Evolutionary conservation across 1,284 basidiomycete species (phyloP), one percentile per base, ranked within the genome.

Genomic region (Bjerkandera adusta): DNA sequence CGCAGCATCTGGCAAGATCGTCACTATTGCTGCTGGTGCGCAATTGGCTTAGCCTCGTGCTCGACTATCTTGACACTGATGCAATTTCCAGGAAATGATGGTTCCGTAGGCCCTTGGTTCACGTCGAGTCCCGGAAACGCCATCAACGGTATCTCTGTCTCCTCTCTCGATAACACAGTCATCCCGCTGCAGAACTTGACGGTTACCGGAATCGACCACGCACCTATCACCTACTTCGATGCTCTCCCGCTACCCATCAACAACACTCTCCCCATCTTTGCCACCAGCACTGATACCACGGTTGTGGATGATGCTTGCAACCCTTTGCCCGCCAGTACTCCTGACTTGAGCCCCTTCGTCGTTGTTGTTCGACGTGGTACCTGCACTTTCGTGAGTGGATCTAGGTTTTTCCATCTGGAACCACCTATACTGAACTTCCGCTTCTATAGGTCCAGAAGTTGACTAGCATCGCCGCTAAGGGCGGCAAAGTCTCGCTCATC

Each of bases 331-430:
- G 70, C 68, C 29, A 61, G 52, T 34, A 81, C 75, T 0, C 80
- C 79, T 0, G 71, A 81, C 56, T 67, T 84, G 3, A 71, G 73
- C 5, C 52, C 55, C 1, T 74, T 66, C 39, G 55, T 80, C 10
- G 74, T 75, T 3, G 53, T 82, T 37, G 66, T 82, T 35, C 71
- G 76, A 30, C 68, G 79, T 16, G 80, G 80, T 3, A 69, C 66
- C 21, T 81, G 77, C 55, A 61, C 69, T 4, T 78, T 76, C 50
- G 72, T 75, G 45, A 49, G 62, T 52, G 16, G n/a, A n/a, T n/a
- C n/a, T n/a, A n/a, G n/a, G n/a, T n/a, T n/a, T 6, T 5, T 15
- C 1, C 11, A 15, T 24, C n/a, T 30, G 18, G 16, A 6, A 18
- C 38, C 22, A 12, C 18, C 36, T 26, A 21, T 6, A 15, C 24